These are phyloP conservation scores for Yamadazyma philogaea DNA, from an alignment of 805 yeast species.

Conservation along the genomic window DNA sequence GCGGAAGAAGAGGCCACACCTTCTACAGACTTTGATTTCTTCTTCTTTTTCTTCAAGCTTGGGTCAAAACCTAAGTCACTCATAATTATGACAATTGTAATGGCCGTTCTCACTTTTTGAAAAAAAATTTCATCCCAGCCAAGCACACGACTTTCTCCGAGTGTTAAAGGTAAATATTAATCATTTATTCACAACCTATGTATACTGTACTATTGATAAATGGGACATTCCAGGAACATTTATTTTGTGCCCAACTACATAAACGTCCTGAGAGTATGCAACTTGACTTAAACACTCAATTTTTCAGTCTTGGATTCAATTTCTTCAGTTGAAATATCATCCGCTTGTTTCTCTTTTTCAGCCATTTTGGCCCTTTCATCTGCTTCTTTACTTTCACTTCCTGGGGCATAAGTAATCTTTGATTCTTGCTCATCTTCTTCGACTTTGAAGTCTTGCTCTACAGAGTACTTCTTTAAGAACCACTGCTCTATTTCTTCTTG, in stretches of 20 bases:
- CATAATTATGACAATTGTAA: conserved; percentile 22
- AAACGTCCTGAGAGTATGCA: background rate
- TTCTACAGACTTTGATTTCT: conserved; percentile 39
- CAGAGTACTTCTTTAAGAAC: conserved; percentile 68
- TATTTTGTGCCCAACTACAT: background rate
- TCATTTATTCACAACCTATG: background rate
- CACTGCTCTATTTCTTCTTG: conserved; percentile 76
- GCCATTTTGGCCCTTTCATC: conserved; percentile 32
- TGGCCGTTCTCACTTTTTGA: conserved; percentile 6
- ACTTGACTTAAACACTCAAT: conserved; percentile 2
- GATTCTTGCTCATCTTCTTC: conserved; percentile 40
- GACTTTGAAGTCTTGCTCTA: conserved; percentile 51
- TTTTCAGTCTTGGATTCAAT: conserved; percentile 7
- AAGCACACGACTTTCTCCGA: conserved; percentile 4
- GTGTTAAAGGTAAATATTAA: too few species aligned
- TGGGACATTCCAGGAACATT: background rate
- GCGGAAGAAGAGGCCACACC: conserved; percentile 35
- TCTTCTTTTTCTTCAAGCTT: conserved; percentile 75
- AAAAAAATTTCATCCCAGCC: conserved; percentile 9
- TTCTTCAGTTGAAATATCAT: conserved; percentile 32
- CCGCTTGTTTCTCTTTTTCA: conserved; percentile 45
- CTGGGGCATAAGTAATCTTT: conserved; percentile 42
- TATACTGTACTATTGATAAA: conserved; percentile 5
- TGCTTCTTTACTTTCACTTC: conserved; percentile 42
- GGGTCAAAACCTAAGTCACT: conserved; percentile 70